Base-by-base conservation (phyloP, 2,329 filamentous ascomycete genomes). In the Gremmenia infestans region DNA sequence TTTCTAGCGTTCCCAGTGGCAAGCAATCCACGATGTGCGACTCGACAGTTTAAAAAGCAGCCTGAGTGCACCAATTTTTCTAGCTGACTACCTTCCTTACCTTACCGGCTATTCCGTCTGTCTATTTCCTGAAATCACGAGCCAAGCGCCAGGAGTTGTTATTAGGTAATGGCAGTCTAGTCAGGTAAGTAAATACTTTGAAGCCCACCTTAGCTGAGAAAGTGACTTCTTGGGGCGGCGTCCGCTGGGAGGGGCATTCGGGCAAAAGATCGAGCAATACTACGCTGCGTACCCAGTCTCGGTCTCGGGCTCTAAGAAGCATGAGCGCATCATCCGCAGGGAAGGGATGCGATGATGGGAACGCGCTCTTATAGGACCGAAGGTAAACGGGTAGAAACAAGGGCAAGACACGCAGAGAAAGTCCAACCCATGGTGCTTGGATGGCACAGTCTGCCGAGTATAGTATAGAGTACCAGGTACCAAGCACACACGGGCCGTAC, bases 11-110 rank as follows among this genome's bases (percentile, higher is more conserved):
- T 46, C 43, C 48, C 19, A 49, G 63, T 65, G 64, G 58, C 60
- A 61, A 61, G 57, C 57, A 61, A 61, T 58, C 53, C 47, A 37
- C 49, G 59, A 32, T 45, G 59, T 60, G 36, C 60, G 47, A 64
- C 61, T 67, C 59, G 62, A 57, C 50, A 56, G 58, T 48, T 28
- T 17, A n/a, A 48, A 48, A 17, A 28, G 25, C 6, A 12, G 6
- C 22, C 22, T 22, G 22, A 7, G 43, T 11, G 3, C 19, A 19
- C 2, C 4, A 5, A 47, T 4, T 25, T 47, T 28, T 47, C 25
- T 22, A 11, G 32, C 32, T 23, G 15, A 28, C 12, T 23, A 32
- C 36, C 48, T 25, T 25, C 14, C 23, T 25, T 25, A 25, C 25
- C 25, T 25, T 25, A 32, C 36, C 48, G 35, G 48, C 28, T 35